These are phyloP conservation scores for Tricholoma flavovirens DNA, from an alignment of 768 basidiomycete species.

Conservation along the genomic window DNA sequence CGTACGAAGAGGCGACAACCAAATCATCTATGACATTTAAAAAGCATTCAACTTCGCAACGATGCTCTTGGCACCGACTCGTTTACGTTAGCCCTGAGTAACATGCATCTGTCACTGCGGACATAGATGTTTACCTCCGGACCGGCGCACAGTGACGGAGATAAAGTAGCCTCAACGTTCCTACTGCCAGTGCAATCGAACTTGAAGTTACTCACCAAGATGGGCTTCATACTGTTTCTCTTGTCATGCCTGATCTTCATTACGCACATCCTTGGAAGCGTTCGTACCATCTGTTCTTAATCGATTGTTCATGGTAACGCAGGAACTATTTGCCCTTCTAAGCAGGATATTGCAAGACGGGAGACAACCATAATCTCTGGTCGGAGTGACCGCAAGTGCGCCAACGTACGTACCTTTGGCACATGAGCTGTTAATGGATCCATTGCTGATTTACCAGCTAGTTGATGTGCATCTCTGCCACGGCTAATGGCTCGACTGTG, in stretches of 20 bases:
- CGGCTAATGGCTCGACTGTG: constrained; percentile 39
- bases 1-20: no score
- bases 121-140: not conserved
- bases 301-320: not conserved
- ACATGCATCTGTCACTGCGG: no score
- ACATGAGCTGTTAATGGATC: not conserved
- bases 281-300: not conserved
- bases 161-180: not conserved
- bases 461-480: constrained; percentile 45
- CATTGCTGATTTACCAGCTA: constrained; percentile 16
- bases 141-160: not conserved
- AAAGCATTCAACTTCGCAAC: no score
- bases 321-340: not conserved
- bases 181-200: not conserved
- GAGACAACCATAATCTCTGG: not conserved
- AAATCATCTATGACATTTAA: no score
- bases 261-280: not conserved
- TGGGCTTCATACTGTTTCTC: not conserved
- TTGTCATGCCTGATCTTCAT: not conserved
- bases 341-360: not conserved
- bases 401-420: not conserved
- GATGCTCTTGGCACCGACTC: no score
- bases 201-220: not conserved
- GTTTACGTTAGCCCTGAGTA: no score
- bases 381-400: not conserved